phyloP scores from a whole-genome alignment of 2,329 filamentous ascomycete species.

The Apiospora malaysiana region DNA sequence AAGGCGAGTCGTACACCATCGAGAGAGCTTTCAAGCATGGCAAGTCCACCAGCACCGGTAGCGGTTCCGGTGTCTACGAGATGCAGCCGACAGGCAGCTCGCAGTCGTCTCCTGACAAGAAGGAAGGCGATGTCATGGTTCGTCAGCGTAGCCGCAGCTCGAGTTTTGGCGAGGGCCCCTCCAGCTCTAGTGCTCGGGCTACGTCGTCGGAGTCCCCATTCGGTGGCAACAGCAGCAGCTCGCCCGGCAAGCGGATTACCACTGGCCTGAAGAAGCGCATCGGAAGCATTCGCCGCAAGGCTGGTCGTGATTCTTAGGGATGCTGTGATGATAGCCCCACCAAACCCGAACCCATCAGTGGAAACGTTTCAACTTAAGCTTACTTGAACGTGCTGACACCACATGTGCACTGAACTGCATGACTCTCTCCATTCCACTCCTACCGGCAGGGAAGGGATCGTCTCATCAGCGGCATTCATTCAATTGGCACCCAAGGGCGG shows the following conservation, averaged over 20 bases:
- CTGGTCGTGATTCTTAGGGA: constrained; percentile 26
- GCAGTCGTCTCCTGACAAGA: constrained; percentile 27
- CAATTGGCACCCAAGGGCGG: not conserved
- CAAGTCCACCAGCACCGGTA: constrained; percentile 40
- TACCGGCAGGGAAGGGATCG: not conserved
- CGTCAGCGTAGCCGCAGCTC: constrained; percentile 55
- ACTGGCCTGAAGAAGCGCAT: constrained; percentile 61
- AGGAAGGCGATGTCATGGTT: constrained; percentile 34
- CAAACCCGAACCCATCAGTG: not conserved
- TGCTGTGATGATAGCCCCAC: not conserved
- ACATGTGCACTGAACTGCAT: not conserved
- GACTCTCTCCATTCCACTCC: not conserved
- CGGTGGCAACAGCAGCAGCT: constrained; percentile 43
- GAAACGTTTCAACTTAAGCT: not conserved
- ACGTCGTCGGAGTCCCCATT: constrained; percentile 29
- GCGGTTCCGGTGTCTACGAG: constrained; percentile 50
- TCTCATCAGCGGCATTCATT: not conserved
- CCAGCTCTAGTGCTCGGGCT: constrained; percentile 26
- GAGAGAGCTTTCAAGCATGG: constrained; percentile 71
- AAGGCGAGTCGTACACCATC: constrained; percentile 76
- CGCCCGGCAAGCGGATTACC: constrained; percentile 50
- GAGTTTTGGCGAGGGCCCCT: constrained; percentile 39
- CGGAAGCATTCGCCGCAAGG: constrained; percentile 57
- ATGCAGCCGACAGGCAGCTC: constrained; percentile 44
- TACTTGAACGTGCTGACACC: not conserved